These are phyloP conservation scores for Capsicum chinense DNA, from an alignment of 257 asterid genomes.

Conservation along the genomic window DNA sequence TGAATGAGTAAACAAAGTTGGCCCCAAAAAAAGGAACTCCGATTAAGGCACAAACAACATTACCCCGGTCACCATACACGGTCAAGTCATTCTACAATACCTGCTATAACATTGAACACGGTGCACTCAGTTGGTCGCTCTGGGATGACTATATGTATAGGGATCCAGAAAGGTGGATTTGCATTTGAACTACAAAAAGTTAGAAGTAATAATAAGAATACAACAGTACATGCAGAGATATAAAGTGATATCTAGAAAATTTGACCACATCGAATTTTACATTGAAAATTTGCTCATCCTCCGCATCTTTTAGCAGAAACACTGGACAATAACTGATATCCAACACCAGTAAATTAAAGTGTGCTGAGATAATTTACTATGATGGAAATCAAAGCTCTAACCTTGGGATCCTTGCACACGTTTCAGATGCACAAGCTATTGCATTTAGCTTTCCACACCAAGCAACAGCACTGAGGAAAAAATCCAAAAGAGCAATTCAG, in stretches of 20 bases:
- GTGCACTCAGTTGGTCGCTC: slow-evolving; percentile 98
- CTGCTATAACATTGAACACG: slow-evolving; percentile 95
- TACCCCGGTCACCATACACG: background rate
- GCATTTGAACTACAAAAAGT: slow-evolving; percentile 72
- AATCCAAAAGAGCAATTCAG: background rate
- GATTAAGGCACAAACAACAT: background rate
- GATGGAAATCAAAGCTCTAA: slow-evolving; percentile 35
- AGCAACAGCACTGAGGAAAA: slow-evolving; percentile 82
- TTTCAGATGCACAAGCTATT: slow-evolving; percentile 97
- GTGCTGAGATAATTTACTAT: background rate
- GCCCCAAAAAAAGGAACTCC: background rate
- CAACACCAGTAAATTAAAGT: background rate
- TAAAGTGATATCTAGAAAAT: background rate
- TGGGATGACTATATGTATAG: slow-evolving; percentile 91
- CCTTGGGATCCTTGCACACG: slow-evolving; percentile 99
- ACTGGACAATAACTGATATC: background rate
- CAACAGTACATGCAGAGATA: slow-evolving; percentile 14
- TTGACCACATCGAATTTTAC: slow-evolving; percentile 2
- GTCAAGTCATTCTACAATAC: slow-evolving; percentile 42
- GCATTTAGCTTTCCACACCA: slow-evolving; percentile 98
- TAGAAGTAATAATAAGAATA: slow-evolving; percentile 29
- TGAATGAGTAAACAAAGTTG: background rate
- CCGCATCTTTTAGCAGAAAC: slow-evolving; percentile 11
- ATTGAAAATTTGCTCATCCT: slow-evolving; percentile 16
- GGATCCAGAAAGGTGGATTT: slow-evolving; percentile 97